Base-by-base conservation (phyloP, 305 asterid genomes). In the Fraxinus angustifolia region DNA sequence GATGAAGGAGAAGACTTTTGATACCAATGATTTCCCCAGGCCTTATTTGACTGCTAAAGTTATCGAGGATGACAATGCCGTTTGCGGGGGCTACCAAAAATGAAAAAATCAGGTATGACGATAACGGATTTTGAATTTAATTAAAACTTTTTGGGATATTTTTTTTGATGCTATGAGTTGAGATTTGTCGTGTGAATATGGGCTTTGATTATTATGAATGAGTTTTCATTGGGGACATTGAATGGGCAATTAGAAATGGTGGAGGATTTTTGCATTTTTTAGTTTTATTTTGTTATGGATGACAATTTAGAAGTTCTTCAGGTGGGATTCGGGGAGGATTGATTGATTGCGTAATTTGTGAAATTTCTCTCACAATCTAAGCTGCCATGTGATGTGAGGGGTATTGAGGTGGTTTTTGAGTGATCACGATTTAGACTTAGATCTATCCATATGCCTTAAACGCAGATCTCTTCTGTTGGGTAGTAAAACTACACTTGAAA, bases 81-180 rank as follows among this genome's bases (percentile, higher is more conserved):
- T 88, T 30, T 97, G 98, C 8, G 97, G 97, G 8, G 99, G 98
- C 6, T 95, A 95, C 87, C 95, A 91, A 93, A 87, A 93, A 82
- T 92, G 83, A 86, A 82, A 45, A 10, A 70, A 11, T 67, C 6
- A 26, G 88, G 90, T 86, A 28, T 33, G 82, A 85, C 67, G 87
- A 2, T 5, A 35, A 48, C 1, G 36, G 73, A 67, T 17, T 7
- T 58, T 17, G 68, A 58, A 17, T 2, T 77, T 16, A 17, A 8
- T 56, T 72, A 2, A 68, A 45, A 45, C n/a, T 70, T 60, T 7
- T 2, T 58, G 42, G 45, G 40, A 6, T 1, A 6, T 0, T 1
- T 40, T 40, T 35, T 1, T 68, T 48, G 16, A 16, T 4, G 8
- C 62, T 50, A 50, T n/a, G 70, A 35, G 72, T 45, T 19, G 68